These are phyloP conservation scores for Penicillium sp. DNA, from an alignment of 2,329 filamentous ascomycete genomes.

Conservation along the genomic window DNA sequence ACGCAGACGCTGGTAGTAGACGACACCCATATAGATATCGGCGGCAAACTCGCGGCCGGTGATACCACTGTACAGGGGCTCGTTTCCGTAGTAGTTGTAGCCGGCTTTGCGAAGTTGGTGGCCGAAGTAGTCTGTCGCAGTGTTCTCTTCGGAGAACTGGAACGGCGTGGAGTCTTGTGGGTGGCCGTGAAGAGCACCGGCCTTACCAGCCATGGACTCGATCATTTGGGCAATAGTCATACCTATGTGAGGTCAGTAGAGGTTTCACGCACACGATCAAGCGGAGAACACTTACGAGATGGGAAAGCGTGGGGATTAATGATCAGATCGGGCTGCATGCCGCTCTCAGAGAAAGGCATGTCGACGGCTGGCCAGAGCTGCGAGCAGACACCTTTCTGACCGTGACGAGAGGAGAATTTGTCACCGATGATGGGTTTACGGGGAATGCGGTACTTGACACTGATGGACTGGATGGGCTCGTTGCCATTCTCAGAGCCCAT, in stretches of 20 bases:
- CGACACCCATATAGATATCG: constrained; percentile 94
- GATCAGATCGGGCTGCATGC: constrained; percentile 95
- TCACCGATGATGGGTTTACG: constrained; percentile 91
- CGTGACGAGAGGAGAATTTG: constrained; percentile 98
- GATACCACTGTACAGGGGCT: constrained; percentile 97
- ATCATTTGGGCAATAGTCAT: constrained; percentile 99
- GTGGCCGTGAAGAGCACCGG: constrained; percentile 89
- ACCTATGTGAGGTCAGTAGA: constrained; percentile 24
- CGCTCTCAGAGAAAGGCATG: constrained; percentile 95
- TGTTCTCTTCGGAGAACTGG: constrained; percentile 87
- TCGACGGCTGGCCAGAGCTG: constrained; percentile 93
- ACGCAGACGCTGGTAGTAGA: constrained; percentile 95
- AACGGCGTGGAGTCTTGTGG: constrained; percentile 95
- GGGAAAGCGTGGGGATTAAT: constrained; percentile 99
- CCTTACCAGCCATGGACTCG: constrained; percentile 92
- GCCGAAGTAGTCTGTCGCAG: constrained; percentile 90
- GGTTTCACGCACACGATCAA: background rate
- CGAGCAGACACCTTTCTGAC: constrained; percentile 94
- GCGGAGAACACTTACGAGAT: constrained; percentile 58
- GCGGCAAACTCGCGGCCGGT: constrained; percentile 90
- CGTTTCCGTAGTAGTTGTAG: constrained; percentile 97
- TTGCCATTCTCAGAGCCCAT: constrained; percentile 80
- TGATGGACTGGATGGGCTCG: constrained; percentile 82
- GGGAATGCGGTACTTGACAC: constrained; percentile 88
- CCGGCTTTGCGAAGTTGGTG: constrained; percentile 92